Conservation (phyloP, 2,329 filamentous ascomycete genomes). For the Trichoderma gracile region DNA sequence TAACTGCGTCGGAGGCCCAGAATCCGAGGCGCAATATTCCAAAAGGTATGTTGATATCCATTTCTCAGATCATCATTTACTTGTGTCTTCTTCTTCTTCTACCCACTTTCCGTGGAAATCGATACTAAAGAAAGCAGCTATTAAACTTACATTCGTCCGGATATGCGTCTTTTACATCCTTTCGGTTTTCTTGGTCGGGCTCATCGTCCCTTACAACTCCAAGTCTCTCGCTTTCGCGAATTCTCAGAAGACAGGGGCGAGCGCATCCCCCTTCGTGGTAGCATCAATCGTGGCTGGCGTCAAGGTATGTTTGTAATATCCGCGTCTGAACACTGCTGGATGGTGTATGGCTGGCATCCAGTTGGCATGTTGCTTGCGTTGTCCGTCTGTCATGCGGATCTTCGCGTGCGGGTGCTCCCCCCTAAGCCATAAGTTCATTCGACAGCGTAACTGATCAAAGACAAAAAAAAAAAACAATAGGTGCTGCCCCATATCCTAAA, state of each 20-base stretch:
- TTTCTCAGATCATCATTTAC: no score
- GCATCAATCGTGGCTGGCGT: conserved; percentile 68
- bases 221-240: conserved; percentile 61
- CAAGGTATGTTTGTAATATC: no score
- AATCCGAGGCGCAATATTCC: conserved; percentile 77
- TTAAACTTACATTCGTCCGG: conserved; percentile 78
- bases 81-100: no score
- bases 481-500: conserved; percentile 69
- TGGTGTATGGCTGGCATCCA: no score
- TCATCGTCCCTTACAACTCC: conserved; percentile 71
- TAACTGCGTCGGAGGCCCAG: conserved; percentile 76
- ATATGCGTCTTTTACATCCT: conserved; percentile 80
- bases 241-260: conserved; percentile 40
- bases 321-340: no score
- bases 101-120: background rate
- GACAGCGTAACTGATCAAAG: no score
- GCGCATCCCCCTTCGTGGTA: conserved; percentile 70
- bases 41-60: conserved; percentile 38
- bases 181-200: conserved; percentile 72
- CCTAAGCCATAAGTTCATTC: no score
- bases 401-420: no score
- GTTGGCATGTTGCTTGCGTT: no score
- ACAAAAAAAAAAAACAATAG: conserved; percentile 31
- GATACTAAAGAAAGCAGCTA: conserved; percentile 47
- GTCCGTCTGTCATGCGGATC: no score